Conservation (phyloP, 768 basidiomycete genomes). For the Tulasnella sp. region DNA sequence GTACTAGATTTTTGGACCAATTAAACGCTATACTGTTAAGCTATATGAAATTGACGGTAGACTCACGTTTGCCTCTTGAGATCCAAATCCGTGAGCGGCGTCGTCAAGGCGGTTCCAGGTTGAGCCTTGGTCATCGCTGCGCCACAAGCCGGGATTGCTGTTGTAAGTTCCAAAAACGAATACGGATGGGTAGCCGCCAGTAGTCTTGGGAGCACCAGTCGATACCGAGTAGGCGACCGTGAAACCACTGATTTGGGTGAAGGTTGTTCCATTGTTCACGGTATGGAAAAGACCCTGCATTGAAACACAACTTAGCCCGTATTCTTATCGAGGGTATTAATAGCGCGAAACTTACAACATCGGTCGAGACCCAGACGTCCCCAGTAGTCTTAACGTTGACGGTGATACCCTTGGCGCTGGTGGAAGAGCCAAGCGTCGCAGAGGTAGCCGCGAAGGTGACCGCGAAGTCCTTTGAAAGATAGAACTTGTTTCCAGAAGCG, state of each 20-base stretch:
- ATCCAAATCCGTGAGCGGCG: conserved; percentile 26
- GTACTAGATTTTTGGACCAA: not conserved
- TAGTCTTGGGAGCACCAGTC: conserved; percentile 50
- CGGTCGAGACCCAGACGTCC: conserved; percentile 63
- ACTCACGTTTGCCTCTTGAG: conserved; percentile 21
- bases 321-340: not conserved
- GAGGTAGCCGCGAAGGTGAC: conserved; percentile 47
- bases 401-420: conserved; percentile 50
- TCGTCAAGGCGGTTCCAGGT: conserved; percentile 25
- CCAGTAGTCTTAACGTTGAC: conserved; percentile 55
- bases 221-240: conserved; percentile 55
- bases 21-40: no score
- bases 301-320: not conserved
- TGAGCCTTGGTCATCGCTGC: conserved; percentile 53
- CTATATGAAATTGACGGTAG: not conserved
- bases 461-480: conserved; percentile 55
- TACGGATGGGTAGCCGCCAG: conserved; percentile 52
- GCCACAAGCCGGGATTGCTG: conserved; percentile 50
- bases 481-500: conserved; percentile 54
- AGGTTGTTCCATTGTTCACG: conserved; percentile 49
- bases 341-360: conserved; percentile 36
- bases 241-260: conserved; percentile 48
- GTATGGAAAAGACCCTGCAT: conserved; percentile 53
- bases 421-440: conserved; percentile 49
- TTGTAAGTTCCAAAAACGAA: conserved; percentile 53